Base-by-base conservation (phyloP, 352 stramenopile genomes). In the Globisporangium nunn region DNA sequence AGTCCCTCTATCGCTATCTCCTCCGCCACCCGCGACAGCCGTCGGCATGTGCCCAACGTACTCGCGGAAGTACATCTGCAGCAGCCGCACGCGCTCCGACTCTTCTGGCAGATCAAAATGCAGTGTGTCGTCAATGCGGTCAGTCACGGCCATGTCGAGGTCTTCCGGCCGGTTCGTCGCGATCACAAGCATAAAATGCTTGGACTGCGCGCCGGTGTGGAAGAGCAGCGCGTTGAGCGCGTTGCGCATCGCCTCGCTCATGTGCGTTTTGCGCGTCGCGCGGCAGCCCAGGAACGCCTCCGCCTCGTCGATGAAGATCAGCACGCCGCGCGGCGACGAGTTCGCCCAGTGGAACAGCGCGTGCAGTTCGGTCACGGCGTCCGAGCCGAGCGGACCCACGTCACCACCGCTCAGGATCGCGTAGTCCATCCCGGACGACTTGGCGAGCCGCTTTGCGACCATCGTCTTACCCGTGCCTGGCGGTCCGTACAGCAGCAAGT, bases 291-390 rank as follows among this genome's bases (percentile, higher is more conserved):
- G 57, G 45, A 91, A 93, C 12, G 85, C 85, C 62, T 96, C 85
- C 10, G 85, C 85, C 51, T 96, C 87, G 52, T 96, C 86, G 50
- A 96, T 91, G 47, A 96, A 92, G 58, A 96, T 82, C n/a, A 95
- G 54, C 0, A 95, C 75, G 2, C 80, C 80, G 17, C 80, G 80
- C 29, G 75, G 74, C 23, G 80, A 90, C 7, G 76, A 67, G 35
- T 84, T 75, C n/a, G 85, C 79, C 85, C 86, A 96, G 18, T 77
- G 68, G 46, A 96, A 87, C 11, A 96, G 62, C 4, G 80, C 74
- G 48, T 95, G 82, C 1, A 96, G 71, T 61, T 95, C 85, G 0
- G 79, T 89, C 1, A 93, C 80, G 7, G 84, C 87, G 30, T 87
- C 72, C 0, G 72, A 74, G 1, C 86, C 85, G 0, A 96, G 59